Conservation (phyloP, 495 filamentous ascomycete species). For the Tuber calosporum region DNA sequence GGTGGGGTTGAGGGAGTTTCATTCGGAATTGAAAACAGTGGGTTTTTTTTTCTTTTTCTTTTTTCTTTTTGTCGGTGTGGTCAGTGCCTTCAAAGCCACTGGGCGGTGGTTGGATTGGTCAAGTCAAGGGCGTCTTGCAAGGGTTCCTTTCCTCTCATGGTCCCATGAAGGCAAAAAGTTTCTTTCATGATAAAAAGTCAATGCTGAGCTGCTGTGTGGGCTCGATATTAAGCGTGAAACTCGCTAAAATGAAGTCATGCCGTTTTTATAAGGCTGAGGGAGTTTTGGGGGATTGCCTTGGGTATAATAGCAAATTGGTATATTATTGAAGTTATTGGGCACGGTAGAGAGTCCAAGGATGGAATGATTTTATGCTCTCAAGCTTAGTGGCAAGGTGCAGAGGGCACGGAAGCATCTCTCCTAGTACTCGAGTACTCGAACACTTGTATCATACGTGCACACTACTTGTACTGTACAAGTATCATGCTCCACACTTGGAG, state of each 20-base stretch:
- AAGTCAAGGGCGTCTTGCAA: slow-evolving; percentile 8
- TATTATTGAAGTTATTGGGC: no score
- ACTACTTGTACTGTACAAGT: no score
- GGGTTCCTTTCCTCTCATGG: neutral
- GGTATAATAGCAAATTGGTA: neutral
- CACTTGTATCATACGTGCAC: no score
- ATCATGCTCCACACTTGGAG: no score
- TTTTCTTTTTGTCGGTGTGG: slow-evolving; percentile 8
- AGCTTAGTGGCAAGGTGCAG: no score
- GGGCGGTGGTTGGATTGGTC: slow-evolving; percentile 6
- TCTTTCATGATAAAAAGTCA: neutral
- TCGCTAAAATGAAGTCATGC: neutral
- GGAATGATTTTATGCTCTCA: no score
- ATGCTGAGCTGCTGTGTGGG: neutral
- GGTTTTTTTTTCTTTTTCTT: slow-evolving; percentile 12
- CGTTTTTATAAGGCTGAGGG: neutral
- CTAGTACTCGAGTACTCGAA: no score
- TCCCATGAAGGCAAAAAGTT: neutral
- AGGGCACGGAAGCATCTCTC: no score
- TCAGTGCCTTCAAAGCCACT: neutral
- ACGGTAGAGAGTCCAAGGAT: no score
- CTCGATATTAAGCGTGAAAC: neutral
- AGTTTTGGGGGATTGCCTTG: neutral
- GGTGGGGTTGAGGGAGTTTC: slow-evolving; percentile 20
- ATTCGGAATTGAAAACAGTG: slow-evolving; percentile 2